Evolutionary conservation across 805 yeast species (phyloP).

Genomic region (Lipomyces orientalis): DNA sequence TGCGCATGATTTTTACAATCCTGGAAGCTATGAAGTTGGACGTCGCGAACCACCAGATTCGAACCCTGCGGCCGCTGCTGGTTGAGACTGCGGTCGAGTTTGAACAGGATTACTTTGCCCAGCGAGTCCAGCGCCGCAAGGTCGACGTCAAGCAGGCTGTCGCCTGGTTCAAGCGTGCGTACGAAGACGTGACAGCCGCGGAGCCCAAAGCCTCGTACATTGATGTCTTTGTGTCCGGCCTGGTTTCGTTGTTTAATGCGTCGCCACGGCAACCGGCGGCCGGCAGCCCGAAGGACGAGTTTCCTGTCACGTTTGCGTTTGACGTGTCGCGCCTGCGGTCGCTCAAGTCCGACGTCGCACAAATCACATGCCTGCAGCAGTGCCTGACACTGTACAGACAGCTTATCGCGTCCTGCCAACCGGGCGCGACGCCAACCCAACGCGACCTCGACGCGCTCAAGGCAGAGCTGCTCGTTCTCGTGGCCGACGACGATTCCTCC

Average conservation of each 20-base stretch:
- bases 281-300: conserved; percentile 68
- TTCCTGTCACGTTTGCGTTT: conserved; percentile 82
- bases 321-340: conserved; percentile 81
- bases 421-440: conserved; percentile 15
- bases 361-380: conserved; percentile 77
- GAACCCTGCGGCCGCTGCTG: conserved; percentile 80
- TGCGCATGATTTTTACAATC: conserved; percentile 77
- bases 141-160: conserved; percentile 64
- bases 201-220: conserved; percentile 11
- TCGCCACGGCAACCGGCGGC: conserved; percentile 48
- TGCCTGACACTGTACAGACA: conserved; percentile 77
- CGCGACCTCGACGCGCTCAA: conserved; percentile 30
- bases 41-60: conserved; percentile 91
- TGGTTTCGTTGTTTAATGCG: conserved; percentile 38
- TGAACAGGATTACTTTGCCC: conserved; percentile 80
- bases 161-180: conserved; percentile 64
- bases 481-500: conserved; percentile 25
- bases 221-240: conserved; percentile 29
- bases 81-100: conserved; percentile 87
- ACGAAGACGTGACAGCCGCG: conserved; percentile 23
- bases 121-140: conserved; percentile 51
- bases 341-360: conserved; percentile 83
- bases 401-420: conserved; percentile 47
- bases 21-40: conserved; percentile 94
- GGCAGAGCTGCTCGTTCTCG: conserved; percentile 33